A percentile compares a stretch with the other conserved stretches of the same genome.
These are phyloP conservation scores for Ceratocystis eucalypticola DNA, from an alignment of 2,329 filamentous ascomycete species.

Conservation along the genomic window DNA sequence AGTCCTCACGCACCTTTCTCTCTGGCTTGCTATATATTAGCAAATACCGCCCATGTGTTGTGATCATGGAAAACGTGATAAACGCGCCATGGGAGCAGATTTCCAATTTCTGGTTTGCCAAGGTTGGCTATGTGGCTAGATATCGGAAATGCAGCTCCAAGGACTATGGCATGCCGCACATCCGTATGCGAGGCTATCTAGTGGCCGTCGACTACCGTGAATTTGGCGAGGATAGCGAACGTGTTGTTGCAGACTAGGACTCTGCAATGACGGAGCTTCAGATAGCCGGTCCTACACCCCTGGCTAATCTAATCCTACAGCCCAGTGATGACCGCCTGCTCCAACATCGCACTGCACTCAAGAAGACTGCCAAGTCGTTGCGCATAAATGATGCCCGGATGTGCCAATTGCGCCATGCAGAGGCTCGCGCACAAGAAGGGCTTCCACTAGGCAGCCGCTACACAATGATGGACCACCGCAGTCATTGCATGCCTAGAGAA, in stretches of 20 bases:
- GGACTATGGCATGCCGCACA: constrained; percentile 61
- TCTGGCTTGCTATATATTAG: constrained; percentile 45
- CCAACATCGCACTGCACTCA: constrained; percentile 36
- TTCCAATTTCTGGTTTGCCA: constrained; percentile 28
- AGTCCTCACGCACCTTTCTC: constrained; percentile 52
- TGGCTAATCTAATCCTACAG: constrained; percentile 47
- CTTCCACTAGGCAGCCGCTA: constrained; percentile 40
- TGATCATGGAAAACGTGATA: constrained; percentile 60
- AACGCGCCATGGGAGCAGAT: constrained; percentile 45
- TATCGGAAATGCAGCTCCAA: constrained; percentile 50
- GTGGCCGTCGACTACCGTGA: constrained; percentile 37
- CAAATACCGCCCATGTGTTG: constrained; percentile 43
- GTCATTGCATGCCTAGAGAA: constrained; percentile 38
- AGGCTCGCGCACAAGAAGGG: constrained; percentile 35
- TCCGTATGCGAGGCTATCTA: constrained; percentile 46
- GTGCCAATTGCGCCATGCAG: constrained; percentile 47
- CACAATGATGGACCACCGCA: constrained; percentile 45
- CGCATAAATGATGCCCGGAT: constrained; percentile 36
- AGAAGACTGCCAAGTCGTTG: constrained; percentile 23
- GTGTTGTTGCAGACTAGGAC: constrained; percentile 32
- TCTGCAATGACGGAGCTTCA: constrained; percentile 28
- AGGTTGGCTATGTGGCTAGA: constrained; percentile 42
- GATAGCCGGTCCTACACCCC: constrained; percentile 46
- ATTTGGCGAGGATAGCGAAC: constrained; percentile 23
- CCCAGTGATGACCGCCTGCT: constrained; percentile 42